Evolutionary conservation across 176 grass and related monocot species (phyloP).

Genomic region (Oryza rufipogon): DNA sequence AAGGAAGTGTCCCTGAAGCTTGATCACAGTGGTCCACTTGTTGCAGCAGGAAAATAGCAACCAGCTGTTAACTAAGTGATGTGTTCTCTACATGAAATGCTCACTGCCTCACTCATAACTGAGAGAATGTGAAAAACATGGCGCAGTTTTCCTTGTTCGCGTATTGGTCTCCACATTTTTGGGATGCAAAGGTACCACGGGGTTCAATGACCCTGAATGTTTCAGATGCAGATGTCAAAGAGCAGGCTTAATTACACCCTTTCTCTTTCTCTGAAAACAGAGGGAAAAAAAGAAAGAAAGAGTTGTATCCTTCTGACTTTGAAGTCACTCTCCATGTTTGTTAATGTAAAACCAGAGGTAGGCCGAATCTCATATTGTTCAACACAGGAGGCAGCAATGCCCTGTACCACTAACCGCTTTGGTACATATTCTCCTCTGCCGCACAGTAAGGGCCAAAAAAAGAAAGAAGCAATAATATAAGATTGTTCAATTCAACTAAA

Average conservation of each 20-base stretch:
- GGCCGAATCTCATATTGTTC: background rate
- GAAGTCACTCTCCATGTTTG: background rate
- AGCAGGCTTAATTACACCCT: conserved; percentile 7
- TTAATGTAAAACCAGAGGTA: background rate
- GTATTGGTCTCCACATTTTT: conserved; percentile 45
- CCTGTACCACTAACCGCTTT: background rate
- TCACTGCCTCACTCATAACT: background rate
- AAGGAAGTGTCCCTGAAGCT: conserved; percentile 59
- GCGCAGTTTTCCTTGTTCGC: conserved; percentile 38
- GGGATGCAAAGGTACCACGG: conserved; percentile 13
- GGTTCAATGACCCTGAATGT: conserved; percentile 1
- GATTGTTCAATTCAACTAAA: background rate
- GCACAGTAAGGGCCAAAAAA: background rate
- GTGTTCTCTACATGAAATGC: conserved; percentile 12
- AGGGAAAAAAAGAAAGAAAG: background rate
- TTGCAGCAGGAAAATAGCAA: conserved; percentile 28
- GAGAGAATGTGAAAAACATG: conserved; percentile 26
- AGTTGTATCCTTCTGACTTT: background rate
- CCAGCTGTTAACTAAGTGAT: conserved; percentile 25
- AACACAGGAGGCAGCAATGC: background rate
- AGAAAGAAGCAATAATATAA: background rate
- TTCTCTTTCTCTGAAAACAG: background rate
- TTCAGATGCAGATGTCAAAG: conserved; percentile 24
- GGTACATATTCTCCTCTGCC: background rate
- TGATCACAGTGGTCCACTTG: conserved; percentile 8